Conservation (phyloP, 2,329 filamentous ascomycete genomes). For the Aaosphaeria pasadenensis region DNA sequence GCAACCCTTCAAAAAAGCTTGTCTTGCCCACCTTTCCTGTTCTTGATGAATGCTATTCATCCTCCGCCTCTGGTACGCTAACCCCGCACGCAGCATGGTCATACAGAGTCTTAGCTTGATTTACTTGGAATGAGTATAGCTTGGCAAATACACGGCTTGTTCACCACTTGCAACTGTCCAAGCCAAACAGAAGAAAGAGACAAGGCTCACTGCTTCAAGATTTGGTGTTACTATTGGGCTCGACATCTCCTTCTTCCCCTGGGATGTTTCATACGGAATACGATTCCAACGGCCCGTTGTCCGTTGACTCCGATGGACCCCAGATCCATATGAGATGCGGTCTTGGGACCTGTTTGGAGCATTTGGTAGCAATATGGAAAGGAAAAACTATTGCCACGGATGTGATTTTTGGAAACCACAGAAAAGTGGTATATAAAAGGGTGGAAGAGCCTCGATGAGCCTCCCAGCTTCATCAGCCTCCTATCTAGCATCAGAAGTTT, state of each 20-base stretch:
- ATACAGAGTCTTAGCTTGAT: conserved; percentile 13
- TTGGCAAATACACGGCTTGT: conserved; percentile 11
- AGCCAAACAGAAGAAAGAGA: conserved; percentile 5
- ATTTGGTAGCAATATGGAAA: background rate
- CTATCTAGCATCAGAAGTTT: background rate
- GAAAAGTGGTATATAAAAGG: conserved; percentile 8
- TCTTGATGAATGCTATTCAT: conserved; percentile 1
- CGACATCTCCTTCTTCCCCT: background rate
- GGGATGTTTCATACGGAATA: conserved; percentile 13
- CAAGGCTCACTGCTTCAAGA: conserved; percentile 5
- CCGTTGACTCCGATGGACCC: conserved; percentile 11
- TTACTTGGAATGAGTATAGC: conserved; percentile 12
- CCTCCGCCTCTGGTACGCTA: conserved; percentile 12
- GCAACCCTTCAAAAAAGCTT: conserved; percentile 13
- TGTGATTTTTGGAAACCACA: background rate
- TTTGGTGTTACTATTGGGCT: conserved; percentile 1
- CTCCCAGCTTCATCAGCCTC: background rate
- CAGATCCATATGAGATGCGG: conserved; percentile 6
- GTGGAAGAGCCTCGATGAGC: conserved; percentile 2
- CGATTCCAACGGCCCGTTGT: conserved; percentile 14
- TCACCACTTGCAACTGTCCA: conserved; percentile 3
- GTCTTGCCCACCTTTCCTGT: conserved; percentile 4
- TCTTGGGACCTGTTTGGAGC: conserved; percentile 6
- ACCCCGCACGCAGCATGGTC: conserved; percentile 12
- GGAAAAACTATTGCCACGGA: background rate